Conservation (phyloP, 2,329 filamentous ascomycete species). For the Fusarium sp. region DNA sequence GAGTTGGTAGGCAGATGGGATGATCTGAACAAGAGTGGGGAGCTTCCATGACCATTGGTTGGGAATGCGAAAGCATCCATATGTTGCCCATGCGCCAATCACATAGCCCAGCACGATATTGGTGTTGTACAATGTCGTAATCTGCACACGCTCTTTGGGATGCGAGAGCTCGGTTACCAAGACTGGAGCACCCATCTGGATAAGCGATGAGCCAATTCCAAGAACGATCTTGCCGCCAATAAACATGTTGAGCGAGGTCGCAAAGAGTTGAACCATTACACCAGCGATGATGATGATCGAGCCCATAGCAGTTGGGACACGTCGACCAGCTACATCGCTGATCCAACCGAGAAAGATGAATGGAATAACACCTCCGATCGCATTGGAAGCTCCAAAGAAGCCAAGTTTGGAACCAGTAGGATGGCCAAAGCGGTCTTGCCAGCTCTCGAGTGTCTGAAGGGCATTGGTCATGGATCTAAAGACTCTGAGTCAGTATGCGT, state of each 20-base stretch:
- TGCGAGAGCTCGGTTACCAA: conserved; percentile 58
- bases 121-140: conserved; percentile 43
- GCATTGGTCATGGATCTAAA: conserved; percentile 54
- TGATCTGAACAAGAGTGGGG: conserved; percentile 64
- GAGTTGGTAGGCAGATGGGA: conserved; percentile 59
- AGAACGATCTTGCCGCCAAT: conserved; percentile 56
- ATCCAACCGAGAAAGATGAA: conserved; percentile 54
- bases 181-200: conserved; percentile 58
- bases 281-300: conserved; percentile 56
- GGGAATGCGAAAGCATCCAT: conserved; percentile 40
- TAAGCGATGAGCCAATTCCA: conserved; percentile 53
- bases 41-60: conserved; percentile 40
- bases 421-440: conserved; percentile 55
- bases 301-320: conserved; percentile 52
- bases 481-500: neutral
- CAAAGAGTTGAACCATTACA: conserved; percentile 53
- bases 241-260: conserved; percentile 53
- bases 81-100: conserved; percentile 43
- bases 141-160: conserved; percentile 50
- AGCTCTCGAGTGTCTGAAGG: conserved; percentile 54
- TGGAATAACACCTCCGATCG: conserved; percentile 56
- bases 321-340: conserved; percentile 52
- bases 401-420: conserved; percentile 54
- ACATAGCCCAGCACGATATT: conserved; percentile 40
- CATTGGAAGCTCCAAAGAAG: conserved; percentile 55